Base-by-base conservation (phyloP, 345 rosid species). In the Eucalyptus erythrocorys region DNA sequence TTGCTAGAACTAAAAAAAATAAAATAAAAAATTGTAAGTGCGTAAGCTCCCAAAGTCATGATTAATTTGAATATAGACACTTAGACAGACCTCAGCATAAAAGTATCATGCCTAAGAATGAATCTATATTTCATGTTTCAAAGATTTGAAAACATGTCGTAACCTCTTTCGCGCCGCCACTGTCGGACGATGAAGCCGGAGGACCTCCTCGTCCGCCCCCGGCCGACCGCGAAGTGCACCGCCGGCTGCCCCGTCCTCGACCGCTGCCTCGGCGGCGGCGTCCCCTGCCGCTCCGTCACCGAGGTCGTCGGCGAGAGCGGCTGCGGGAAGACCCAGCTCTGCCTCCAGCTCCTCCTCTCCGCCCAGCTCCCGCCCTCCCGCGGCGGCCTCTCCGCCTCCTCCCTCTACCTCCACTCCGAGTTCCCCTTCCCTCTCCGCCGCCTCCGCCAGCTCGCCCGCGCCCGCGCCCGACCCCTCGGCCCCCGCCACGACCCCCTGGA, bases 251-350 rank as follows among this genome's bases (percentile, higher is more conserved):
- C 93, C 71, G 68, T 91, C 89, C 89, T 96, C n/a, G 98, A 96
- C 90, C 86, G 86, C 68, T 93, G 93, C 90, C 94, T 97, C 48
- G 89, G 87, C 89, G 99, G 99, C 48, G 99, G 97, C 82, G 89
- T 97, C 59, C 95, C 98, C 21, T 97, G 97, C 92, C 88, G 93
- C 79, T 94, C 97, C 22, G n/a, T 97, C 50, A 95, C 99, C 48
- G 99, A 97, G 90, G 92, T 97, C 81, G 95, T 93, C 13, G 97
- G 97, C 57, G 99, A 96, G 90, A 97, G 98, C 82, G 98, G 98
- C 86, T 94, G 95, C 86, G 98, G 98, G 43, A 96, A 96, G 93
- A 96, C 98, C 89, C 99, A 96, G 88, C 90, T 97, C 88, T 96
- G 97, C 93, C 99, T 97, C 80, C 99, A 96, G 88, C 95, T 96